Percentiles rank a stretch among this genome's conserved stretches.
Evolutionary conservation across 2,329 filamentous ascomycete genomes (phyloP).

Genomic region (Microcera coccophila): DNA sequence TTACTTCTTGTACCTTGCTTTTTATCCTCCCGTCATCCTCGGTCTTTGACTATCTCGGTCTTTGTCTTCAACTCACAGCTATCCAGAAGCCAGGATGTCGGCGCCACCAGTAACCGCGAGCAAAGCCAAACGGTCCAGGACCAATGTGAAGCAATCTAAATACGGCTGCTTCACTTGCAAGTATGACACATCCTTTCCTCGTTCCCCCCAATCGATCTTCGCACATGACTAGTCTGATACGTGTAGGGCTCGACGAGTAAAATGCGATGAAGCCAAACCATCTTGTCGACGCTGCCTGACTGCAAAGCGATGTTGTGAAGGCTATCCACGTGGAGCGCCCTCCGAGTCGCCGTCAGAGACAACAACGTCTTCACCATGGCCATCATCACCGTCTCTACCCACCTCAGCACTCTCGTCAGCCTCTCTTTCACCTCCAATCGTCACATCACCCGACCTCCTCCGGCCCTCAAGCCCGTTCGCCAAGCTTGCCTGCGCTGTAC

Average conservation of each 20-base stretch:
- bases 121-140: conserved; percentile 16
- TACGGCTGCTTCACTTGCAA: conserved; percentile 22
- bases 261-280: conserved; percentile 20
- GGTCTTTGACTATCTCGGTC: no score
- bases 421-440: background rate
- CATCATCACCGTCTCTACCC: background rate
- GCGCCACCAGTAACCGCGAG: background rate
- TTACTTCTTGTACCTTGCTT: conserved; percentile 10
- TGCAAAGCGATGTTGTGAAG: conserved; percentile 10
- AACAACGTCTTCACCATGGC: background rate
- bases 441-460: background rate
- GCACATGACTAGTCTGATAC: conserved; percentile 2
- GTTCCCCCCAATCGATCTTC: background rate
- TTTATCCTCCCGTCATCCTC: conserved; percentile 1
- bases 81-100: conserved; percentile 2
- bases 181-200: no score
- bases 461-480: conserved; percentile 4
- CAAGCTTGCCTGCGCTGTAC: conserved; percentile 9
- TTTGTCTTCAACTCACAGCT: no score
- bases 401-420: background rate
- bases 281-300: conserved; percentile 13
- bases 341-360: background rate
- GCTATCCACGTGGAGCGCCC: conserved; percentile 12
- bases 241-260: conserved; percentile 15
- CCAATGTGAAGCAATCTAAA: conserved; percentile 23